phyloP scores from a whole-genome alignment of 2,329 filamentous ascomycete species.

The Graphilbum sp. region DNA sequence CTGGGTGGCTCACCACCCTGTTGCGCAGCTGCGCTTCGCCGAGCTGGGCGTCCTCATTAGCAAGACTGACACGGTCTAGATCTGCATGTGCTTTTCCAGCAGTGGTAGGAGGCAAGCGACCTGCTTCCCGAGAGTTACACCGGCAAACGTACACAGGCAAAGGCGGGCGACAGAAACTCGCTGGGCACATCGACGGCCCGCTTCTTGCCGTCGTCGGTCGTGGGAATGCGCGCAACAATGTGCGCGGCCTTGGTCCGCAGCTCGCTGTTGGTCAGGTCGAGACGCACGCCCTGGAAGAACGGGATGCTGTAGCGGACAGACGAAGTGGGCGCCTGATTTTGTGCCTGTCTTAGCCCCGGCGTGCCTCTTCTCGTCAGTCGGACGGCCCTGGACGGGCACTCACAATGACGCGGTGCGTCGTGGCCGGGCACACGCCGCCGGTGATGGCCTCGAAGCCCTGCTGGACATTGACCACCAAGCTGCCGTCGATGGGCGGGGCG shows the following conservation, averaged over 20 bases:
- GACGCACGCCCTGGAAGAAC: conserved; percentile 32
- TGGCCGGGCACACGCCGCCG: conserved; percentile 34
- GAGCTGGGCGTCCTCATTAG: too few species aligned
- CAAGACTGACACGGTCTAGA: too few species aligned
- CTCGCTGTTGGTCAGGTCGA: conserved; percentile 16
- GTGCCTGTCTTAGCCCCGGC: background rate
- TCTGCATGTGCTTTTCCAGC: background rate
- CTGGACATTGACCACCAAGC: conserved; percentile 41
- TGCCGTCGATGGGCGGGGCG: conserved; percentile 27
- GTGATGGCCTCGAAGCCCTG: conserved; percentile 42
- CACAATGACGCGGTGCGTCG: conserved; percentile 26
- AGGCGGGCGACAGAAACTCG: conserved; percentile 7
- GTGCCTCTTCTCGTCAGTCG: too few species aligned
- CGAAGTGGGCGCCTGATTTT: conserved; percentile 1
- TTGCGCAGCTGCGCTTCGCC: conserved; percentile 7
- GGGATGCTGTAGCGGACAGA: conserved; percentile 22
- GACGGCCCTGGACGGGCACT: too few species aligned
- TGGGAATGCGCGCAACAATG: conserved; percentile 6
- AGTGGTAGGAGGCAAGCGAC: too few species aligned
- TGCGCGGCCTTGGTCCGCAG: conserved; percentile 5
- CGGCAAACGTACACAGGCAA: conserved; percentile 3
- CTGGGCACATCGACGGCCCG: conserved; percentile 7
- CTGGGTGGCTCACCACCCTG: conserved; percentile 7
- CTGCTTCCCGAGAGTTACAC: too few species aligned
- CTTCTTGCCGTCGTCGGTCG: conserved; percentile 5